Evolutionary conservation across 1,284 basidiomycete genomes (phyloP).

Genomic region (Tilletia caries): DNA sequence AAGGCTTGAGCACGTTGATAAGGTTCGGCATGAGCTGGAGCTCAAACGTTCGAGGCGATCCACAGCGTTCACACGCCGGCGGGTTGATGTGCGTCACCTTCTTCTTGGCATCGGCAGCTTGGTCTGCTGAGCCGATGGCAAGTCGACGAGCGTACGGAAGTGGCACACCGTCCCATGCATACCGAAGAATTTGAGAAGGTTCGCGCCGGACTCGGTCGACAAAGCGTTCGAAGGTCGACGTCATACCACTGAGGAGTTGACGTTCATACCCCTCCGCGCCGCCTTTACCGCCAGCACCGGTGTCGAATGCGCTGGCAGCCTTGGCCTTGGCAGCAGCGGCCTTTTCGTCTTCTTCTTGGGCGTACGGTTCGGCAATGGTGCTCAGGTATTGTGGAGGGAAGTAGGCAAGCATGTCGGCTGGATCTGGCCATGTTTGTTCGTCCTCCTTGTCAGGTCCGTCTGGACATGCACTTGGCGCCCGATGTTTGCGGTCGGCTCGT

Average conservation of each 20-base stretch:
- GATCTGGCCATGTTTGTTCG: constrained; percentile 33
- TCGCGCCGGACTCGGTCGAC: constrained; percentile 39
- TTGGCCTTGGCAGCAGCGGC: constrained; percentile 12
- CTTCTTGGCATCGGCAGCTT: neutral
- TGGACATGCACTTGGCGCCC: neutral
- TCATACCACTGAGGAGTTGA: constrained; percentile 43
- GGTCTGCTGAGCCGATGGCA: neutral
- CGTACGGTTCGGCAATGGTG: constrained; percentile 44
- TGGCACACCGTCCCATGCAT: constrained; percentile 46
- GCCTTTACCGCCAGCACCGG: constrained; percentile 24
- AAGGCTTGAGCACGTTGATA: constrained; percentile 40
- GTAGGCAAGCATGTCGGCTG: constrained; percentile 25
- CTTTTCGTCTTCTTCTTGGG: constrained; percentile 6
- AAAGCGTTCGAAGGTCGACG: constrained; percentile 48
- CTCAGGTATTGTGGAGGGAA: constrained; percentile 40
- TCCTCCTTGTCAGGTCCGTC: constrained; percentile 11
- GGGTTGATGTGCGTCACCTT: constrained; percentile 17
- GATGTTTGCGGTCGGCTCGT: neutral
- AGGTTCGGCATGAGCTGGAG: constrained; percentile 53
- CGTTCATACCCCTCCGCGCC: constrained; percentile 46
- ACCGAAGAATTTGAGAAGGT: constrained; percentile 46
- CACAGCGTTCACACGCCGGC: constrained; percentile 40
- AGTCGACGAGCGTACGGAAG: constrained; percentile 38
- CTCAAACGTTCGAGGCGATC: constrained; percentile 42
- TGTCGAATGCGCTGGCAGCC: constrained; percentile 1